Conservation (phyloP, 1,284 basidiomycete genomes). For the Cryptococcus sp. region DNA sequence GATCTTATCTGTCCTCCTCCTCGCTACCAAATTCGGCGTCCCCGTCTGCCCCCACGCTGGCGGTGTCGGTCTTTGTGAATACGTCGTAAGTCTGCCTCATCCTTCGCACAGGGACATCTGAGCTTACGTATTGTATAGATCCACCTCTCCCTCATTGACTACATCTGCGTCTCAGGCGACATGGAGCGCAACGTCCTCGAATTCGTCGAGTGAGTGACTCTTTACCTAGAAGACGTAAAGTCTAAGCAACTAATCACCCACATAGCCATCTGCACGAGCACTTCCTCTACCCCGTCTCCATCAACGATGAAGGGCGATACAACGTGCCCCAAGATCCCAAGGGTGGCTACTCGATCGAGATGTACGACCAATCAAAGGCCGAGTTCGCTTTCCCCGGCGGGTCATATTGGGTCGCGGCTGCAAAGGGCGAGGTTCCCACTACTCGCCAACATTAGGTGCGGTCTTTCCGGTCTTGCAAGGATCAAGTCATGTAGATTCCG, state of each 20-base stretch:
- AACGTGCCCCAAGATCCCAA: conserved; percentile 59
- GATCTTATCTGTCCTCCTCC: conserved; percentile 86
- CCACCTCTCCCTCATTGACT: conserved; percentile 72
- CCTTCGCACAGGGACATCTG: neutral
- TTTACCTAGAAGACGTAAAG: conserved; percentile 59
- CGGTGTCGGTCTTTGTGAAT: conserved; percentile 92
- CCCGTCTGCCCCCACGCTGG: conserved; percentile 94
- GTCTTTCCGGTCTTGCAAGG: neutral
- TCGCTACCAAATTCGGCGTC: conserved; percentile 84
- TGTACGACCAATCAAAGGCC: conserved; percentile 54
- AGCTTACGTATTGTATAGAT: conserved; percentile 15
- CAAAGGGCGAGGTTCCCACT: conserved; percentile 37
- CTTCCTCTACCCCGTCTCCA: conserved; percentile 84
- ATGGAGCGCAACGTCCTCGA: conserved; percentile 93
- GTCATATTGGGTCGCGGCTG: conserved; percentile 54
- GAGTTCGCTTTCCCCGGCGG: conserved; percentile 55
- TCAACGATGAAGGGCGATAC: conserved; percentile 82
- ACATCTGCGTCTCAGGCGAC: conserved; percentile 83
- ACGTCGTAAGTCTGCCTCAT: conserved; percentile 68
- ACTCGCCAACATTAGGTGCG: conserved; percentile 20
- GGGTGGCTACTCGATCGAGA: conserved; percentile 56
- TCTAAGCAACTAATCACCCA: conserved; percentile 51
- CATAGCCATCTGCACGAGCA: conserved; percentile 83
- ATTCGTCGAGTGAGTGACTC: conserved; percentile 52
- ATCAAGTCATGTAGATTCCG: neutral